A percentile compares a stretch with the other conserved stretches of the same genome.
Evolutionary conservation across 2,329 filamentous ascomycete genomes (phyloP).

Genomic region (Nemania sp.): DNA sequence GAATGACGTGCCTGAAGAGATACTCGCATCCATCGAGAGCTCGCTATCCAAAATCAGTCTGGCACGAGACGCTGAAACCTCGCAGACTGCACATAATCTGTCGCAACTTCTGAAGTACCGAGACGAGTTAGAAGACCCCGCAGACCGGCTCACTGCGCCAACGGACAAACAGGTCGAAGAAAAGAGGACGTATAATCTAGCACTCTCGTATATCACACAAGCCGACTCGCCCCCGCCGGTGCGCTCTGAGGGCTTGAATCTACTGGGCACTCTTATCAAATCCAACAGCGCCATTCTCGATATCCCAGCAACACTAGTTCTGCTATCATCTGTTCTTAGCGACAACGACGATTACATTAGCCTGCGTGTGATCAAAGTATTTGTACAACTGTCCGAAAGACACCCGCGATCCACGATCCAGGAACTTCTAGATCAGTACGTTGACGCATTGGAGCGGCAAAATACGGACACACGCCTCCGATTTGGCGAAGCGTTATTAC

Average conservation of each 20-base stretch:
- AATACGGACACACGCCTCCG: conserved; percentile 67
- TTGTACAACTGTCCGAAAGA: conserved; percentile 62
- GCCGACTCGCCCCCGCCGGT: conserved; percentile 67
- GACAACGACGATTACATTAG: conserved; percentile 75
- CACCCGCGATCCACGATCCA: conserved; percentile 66
- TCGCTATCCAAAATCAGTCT: conserved; percentile 52
- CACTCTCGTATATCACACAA: conserved; percentile 66
- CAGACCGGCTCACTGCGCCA: conserved; percentile 45
- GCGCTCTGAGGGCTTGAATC: conserved; percentile 66
- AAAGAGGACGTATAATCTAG: conserved; percentile 64
- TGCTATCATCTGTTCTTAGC: conserved; percentile 66
- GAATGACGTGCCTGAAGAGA: conserved; percentile 47
- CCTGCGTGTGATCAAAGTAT: conserved; percentile 67
- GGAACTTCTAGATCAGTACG: conserved; percentile 69
- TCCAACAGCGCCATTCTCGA: conserved; percentile 64
- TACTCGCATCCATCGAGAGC: conserved; percentile 52
- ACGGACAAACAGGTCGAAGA: conserved; percentile 61
- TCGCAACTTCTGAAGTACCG: conserved; percentile 60
- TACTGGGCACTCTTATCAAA: conserved; percentile 62
- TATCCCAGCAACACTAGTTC: conserved; percentile 65
- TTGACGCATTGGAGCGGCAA: conserved; percentile 64
- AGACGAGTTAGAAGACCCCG: conserved; percentile 55
- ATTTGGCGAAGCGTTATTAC: conserved; percentile 69
- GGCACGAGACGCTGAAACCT: conserved; percentile 47
- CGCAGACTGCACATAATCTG: conserved; percentile 61